Percentiles rank a stretch among this genome's conserved stretches.
phyloP scores from a whole-genome alignment of 768 basidiomycete species.

The Suillus tomentosus region DNA sequence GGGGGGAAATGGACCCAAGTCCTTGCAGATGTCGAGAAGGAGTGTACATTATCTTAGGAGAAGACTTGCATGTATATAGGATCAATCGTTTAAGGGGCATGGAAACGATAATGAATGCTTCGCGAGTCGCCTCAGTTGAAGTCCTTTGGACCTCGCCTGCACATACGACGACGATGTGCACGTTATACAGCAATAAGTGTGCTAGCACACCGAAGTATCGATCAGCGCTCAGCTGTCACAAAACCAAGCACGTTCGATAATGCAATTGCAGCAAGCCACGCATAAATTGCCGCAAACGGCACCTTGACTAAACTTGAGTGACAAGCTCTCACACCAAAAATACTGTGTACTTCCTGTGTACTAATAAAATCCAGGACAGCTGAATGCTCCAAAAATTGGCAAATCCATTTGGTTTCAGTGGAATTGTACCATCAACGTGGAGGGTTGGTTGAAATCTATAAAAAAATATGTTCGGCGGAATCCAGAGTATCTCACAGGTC shows the following conservation, averaged over 20 bases:
- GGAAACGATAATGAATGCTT: neutral
- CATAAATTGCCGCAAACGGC: neutral
- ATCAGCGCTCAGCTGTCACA: neutral
- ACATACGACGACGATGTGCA: neutral
- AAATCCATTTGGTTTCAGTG: neutral
- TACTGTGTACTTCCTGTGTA: neutral
- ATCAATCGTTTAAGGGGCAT: neutral
- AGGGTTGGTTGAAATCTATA: neutral
- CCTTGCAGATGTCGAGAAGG: slow-evolving; percentile 27
- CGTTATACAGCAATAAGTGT: neutral
- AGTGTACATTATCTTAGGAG: slow-evolving; percentile 23
- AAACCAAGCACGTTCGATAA: neutral
- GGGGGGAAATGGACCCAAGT: slow-evolving; percentile 28
- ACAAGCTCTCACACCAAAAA: neutral
- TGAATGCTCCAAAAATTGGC: neutral
- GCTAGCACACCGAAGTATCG: neutral
- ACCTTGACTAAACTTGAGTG: neutral
- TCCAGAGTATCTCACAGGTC: neutral
- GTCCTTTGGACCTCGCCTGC: neutral
- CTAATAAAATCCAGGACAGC: neutral
- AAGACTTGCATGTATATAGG: neutral
- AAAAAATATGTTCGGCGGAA: neutral
- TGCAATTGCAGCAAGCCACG: neutral
- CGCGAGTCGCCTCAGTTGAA: neutral
- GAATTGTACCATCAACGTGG: neutral